Evolutionary conservation across 345 rosid genomes (phyloP).

Genomic region (Salix brachista): DNA sequence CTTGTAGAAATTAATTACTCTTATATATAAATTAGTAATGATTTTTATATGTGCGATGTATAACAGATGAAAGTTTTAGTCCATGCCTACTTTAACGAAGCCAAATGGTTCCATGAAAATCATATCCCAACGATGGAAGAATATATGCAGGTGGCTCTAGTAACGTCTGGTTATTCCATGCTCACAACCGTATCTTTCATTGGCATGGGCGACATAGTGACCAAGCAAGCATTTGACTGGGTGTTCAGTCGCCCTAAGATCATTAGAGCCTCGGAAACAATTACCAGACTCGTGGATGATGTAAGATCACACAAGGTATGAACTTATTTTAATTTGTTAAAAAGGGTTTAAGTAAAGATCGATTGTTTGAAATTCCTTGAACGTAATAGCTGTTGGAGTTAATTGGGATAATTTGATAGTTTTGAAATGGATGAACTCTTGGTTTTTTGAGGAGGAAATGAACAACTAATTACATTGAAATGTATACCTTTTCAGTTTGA

Average conservation of each 20-base stretch:
- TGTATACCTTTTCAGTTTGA: neutral
- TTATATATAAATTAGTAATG: neutral
- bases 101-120: slow-evolving; percentile 21
- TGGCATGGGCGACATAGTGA: slow-evolving; percentile 22
- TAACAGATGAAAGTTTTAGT: slow-evolving; percentile 6
- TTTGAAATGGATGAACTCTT: too few relatives aligned
- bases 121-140: slow-evolving; percentile 26
- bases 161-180: slow-evolving; percentile 3
- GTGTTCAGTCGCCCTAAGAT: slow-evolving; percentile 4
- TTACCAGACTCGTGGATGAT: slow-evolving; percentile 32
- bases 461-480: too few relatives aligned
- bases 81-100: slow-evolving; percentile 22
- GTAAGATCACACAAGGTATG: slow-evolving; percentile 13
- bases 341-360: too few relatives aligned
- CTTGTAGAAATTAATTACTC: neutral
- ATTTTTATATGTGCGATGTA: neutral
- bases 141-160: slow-evolving; percentile 19
- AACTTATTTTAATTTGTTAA: neutral
- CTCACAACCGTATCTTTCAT: slow-evolving; percentile 15
- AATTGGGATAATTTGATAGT: neutral
- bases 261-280: slow-evolving; percentile 9
- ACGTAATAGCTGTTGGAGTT: neutral
- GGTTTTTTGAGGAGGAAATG: too few relatives aligned
- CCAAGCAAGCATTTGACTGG: slow-evolving; percentile 26
- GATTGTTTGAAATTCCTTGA: neutral